Evolutionary conservation across 179 eudicot species (phyloP).

Genomic region (Beta lomatogona): DNA sequence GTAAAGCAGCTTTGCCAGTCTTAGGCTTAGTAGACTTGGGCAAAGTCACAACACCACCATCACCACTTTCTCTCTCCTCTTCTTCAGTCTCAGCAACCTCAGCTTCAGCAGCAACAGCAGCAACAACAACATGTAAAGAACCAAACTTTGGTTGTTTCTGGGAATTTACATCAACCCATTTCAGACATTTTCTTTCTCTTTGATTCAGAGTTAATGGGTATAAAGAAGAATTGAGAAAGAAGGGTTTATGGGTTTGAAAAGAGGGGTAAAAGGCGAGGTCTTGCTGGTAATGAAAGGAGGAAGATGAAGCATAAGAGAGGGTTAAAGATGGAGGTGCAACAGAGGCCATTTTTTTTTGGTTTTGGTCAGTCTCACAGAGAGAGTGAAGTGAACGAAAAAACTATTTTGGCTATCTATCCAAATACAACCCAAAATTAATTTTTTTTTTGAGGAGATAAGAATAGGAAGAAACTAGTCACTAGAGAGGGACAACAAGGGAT

Average conservation of each 20-base stretch:
- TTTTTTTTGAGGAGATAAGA: constrained; percentile 17
- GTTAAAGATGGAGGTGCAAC: constrained; percentile 36
- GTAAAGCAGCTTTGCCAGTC: constrained; percentile 90
- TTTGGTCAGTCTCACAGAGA: not conserved
- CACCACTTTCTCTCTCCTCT: constrained; percentile 33
- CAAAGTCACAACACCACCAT: constrained; percentile 35
- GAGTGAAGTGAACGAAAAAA: not conserved
- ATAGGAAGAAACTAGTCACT: not conserved
- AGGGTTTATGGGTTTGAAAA: constrained; percentile 33
- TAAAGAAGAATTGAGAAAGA: constrained; percentile 30
- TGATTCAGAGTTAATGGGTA: constrained; percentile 42
- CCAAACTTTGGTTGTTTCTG: constrained; percentile 27
- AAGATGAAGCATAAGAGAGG: constrained; percentile 28
- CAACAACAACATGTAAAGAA: constrained; percentile 35
- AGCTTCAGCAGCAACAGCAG: constrained; percentile 55
- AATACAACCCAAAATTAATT: not conserved
- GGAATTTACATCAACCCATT: constrained; percentile 31
- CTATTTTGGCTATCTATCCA: not conserved
- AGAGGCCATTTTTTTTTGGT: constrained; percentile 30
- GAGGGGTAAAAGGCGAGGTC: constrained; percentile 30
- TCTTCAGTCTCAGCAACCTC: constrained; percentile 39
- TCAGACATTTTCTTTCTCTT: constrained; percentile 27
- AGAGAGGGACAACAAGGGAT: not conserved
- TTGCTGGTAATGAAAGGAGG: constrained; percentile 31
- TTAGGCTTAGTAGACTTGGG: constrained; percentile 49